These are phyloP conservation scores for Venturia asperata DNA, from an alignment of 2,329 filamentous ascomycete species.

Conservation along the genomic window DNA sequence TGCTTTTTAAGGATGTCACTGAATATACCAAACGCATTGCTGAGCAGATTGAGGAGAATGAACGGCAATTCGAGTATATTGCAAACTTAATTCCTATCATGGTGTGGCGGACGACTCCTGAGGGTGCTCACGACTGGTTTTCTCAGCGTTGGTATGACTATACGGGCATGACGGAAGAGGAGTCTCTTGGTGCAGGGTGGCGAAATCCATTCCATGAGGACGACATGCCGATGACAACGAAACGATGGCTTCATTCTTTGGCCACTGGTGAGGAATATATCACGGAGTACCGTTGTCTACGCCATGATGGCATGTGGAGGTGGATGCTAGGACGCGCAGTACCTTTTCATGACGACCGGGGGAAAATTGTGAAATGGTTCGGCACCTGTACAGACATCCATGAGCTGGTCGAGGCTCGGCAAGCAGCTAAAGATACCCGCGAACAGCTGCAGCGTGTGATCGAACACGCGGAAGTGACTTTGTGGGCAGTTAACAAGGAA, in stretches of 20 bases:
- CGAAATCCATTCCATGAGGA: conserved; percentile 61
- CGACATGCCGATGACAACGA: conserved; percentile 51
- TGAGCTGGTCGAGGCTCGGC: conserved; percentile 61
- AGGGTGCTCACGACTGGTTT: conserved; percentile 65
- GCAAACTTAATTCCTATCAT: conserved; percentile 55
- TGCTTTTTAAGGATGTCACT: conserved; percentile 67
- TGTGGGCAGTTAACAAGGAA: conserved; percentile 63
- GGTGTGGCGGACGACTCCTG: conserved; percentile 65
- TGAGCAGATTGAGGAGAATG: conserved; percentile 62
- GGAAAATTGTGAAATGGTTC: conserved; percentile 70
- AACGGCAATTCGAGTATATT: conserved; percentile 67
- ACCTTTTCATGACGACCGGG: conserved; percentile 59
- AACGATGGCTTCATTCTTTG: conserved; percentile 56
- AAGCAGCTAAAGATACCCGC: conserved; percentile 58
- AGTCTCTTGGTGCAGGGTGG: conserved; percentile 59
- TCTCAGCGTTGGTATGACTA: conserved; percentile 74
- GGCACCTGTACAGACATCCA: conserved; percentile 76
- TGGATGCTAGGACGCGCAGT: conserved; percentile 73
- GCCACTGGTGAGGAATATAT: conserved; percentile 61
- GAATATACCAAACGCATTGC: conserved; percentile 61
- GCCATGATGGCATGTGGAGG: conserved; percentile 61
- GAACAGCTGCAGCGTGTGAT: conserved; percentile 67
- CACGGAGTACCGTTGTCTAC: conserved; percentile 63
- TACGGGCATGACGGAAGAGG: conserved; percentile 58
- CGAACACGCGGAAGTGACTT: conserved; percentile 65